Conservation (phyloP, 495 filamentous ascomycete species). For the Astrothelium subdiscretum region DNA sequence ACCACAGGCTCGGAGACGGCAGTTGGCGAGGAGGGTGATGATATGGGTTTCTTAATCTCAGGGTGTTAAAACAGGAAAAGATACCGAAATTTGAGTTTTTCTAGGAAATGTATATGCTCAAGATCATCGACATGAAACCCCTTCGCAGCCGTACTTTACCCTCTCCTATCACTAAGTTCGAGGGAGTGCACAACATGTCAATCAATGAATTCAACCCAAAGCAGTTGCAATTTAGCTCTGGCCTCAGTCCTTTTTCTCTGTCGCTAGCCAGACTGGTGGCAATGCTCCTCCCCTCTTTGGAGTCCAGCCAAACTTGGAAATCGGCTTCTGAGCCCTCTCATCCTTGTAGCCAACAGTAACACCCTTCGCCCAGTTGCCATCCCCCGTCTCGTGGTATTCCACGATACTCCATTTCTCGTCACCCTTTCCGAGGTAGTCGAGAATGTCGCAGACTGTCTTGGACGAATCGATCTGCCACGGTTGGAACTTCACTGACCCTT, state of each 20-base stretch:
- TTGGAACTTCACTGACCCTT: not conserved
- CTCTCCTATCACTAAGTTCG: no score
- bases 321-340: slow-evolving; percentile 1
- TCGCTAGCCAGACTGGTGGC: slow-evolving; percentile 4
- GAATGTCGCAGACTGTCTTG: not conserved
- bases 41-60: no score
- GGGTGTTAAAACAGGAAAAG: no score
- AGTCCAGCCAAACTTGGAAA: slow-evolving; percentile 4
- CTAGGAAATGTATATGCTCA: no score
- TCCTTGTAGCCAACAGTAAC: not conserved
- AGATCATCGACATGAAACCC: no score
- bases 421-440: not conserved
- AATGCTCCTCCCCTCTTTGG: not conserved
- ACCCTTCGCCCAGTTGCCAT: slow-evolving; percentile 2
- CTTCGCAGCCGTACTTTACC: no score
- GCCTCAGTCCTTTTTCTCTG: slow-evolving; percentile 1
- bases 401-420: not conserved
- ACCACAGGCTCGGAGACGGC: no score
- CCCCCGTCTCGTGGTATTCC: slow-evolving; percentile 1
- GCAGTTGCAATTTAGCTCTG: not conserved
- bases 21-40: no score
- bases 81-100: no score
- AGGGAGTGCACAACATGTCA: no score
- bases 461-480: not conserved
- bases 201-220: not conserved